Percentiles rank a stretch among this genome's conserved stretches.
Conservation (phyloP, 176 grass and related monocot genomes). For the Poa pratensis region DNA sequence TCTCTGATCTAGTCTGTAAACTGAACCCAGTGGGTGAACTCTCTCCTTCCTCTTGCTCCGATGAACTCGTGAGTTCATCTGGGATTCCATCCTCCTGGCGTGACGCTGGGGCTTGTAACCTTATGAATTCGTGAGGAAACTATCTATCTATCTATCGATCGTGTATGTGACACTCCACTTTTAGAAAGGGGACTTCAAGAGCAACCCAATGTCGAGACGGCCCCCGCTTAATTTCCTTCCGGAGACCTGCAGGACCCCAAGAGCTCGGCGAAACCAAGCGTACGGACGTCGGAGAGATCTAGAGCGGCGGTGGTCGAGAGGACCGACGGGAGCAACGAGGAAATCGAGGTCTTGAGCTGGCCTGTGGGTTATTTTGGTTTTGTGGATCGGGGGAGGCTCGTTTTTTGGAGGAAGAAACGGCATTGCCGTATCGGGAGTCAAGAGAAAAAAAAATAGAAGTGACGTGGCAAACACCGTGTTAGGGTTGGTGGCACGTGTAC, state of each 20-base stretch:
- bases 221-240: background rate
- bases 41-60: too few relatives aligned
- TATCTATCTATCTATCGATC: too few relatives aligned
- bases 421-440: background rate
- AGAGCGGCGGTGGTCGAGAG: constrained; percentile 18
- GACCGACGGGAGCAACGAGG: constrained; percentile 27
- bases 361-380: background rate
- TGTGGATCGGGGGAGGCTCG: background rate
- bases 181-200: constrained; percentile 14
- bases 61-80: too few relatives aligned
- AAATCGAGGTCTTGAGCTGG: constrained; percentile 17
- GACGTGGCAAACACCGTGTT: too few relatives aligned
- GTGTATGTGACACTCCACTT: too few relatives aligned
- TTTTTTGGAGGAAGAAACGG: background rate
- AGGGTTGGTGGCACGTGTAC: too few relatives aligned
- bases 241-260: background rate
- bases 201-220: constrained; percentile 19
- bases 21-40: too few relatives aligned
- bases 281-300: constrained; percentile 40
- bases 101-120: too few relatives aligned
- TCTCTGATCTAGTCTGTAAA: too few relatives aligned
- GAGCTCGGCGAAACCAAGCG: constrained; percentile 33
- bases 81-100: too few relatives aligned
- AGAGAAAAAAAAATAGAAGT: too few relatives aligned
- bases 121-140: too few relatives aligned